These are phyloP conservation scores for Calonectria fujianensis DNA, from an alignment of 2,329 filamentous ascomycete genomes.

Conservation along the genomic window DNA sequence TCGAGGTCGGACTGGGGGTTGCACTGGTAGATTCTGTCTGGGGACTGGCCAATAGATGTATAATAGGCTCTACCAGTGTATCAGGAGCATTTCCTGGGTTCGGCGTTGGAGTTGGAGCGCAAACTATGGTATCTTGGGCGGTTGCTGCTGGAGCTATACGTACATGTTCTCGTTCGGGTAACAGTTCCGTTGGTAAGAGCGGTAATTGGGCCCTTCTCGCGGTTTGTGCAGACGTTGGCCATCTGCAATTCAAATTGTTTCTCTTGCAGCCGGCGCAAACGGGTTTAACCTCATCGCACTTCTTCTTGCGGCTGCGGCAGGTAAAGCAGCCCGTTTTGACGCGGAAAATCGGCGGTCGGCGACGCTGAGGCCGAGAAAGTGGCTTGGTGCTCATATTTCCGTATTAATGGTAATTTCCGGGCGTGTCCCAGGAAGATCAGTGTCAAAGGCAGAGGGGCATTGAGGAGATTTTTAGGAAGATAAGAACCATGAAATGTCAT, in stretches of 20 bases:
- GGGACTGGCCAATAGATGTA: not conserved
- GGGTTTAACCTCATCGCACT: conserved; percentile 63
- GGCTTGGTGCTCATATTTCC: not conserved
- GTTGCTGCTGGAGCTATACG: conserved; percentile 3
- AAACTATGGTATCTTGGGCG: conserved; percentile 3
- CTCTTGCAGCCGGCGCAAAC: conserved; percentile 58
- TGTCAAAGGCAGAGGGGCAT: not conserved
- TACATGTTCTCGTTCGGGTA: not conserved
- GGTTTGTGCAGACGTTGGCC: conserved; percentile 41
- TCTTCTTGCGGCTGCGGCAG: conserved; percentile 64
- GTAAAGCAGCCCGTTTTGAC: conserved; percentile 60
- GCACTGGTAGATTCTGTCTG: not conserved
- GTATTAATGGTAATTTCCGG: not conserved
- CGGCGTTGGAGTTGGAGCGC: not conserved
- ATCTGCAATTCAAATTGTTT: conserved; percentile 50
- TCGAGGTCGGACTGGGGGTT: not conserved
- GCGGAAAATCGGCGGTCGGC: conserved; percentile 32
- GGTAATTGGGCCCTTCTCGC: conserved; percentile 8
- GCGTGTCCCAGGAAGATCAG: too few species aligned
- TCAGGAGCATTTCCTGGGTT: not conserved
- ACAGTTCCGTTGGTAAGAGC: not conserved
- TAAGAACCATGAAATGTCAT: conserved; percentile 13
- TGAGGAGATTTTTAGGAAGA: not conserved
- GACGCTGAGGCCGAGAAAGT: not conserved
- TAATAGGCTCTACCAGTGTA: not conserved